Conservation (phyloP, 139 green algal species). For the Auxenochlorella protothecoides region DNA sequence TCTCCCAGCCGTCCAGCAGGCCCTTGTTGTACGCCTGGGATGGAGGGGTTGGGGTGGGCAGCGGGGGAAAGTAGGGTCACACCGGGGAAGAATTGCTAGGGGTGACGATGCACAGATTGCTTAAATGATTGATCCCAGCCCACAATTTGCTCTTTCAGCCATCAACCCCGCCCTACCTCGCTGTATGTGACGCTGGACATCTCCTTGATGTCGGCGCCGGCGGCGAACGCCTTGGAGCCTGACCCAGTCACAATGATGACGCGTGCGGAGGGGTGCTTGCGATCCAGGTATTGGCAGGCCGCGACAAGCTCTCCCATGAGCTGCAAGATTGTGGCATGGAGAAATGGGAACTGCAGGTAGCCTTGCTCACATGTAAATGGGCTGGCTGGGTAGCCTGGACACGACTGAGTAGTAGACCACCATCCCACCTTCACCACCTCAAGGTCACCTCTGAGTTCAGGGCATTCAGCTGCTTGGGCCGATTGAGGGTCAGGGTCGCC, state of each 20-base stretch:
- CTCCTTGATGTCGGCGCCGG: conserved; percentile 67
- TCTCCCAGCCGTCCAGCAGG: conserved; percentile 38
- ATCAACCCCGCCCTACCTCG: conserved; percentile 4
- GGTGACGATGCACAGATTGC: no score
- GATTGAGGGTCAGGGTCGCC: neutral
- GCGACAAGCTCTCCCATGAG: neutral
- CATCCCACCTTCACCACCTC: no score
- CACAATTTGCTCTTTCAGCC: neutral
- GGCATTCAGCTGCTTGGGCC: neutral
- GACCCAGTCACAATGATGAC: conserved; percentile 55
- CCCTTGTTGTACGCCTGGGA: conserved; percentile 24
- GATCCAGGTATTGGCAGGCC: neutral
- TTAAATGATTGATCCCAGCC: no score
- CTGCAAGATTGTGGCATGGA: neutral
- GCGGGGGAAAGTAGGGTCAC: no score
- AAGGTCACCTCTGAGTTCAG: neutral
- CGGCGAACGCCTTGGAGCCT: conserved; percentile 57
- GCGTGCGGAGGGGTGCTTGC: neutral
- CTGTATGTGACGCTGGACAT: conserved; percentile 37
- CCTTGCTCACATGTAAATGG: no score
- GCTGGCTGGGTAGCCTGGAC: no score
- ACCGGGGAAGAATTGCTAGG: no score
- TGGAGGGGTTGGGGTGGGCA: no score
- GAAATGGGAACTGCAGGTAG: no score
- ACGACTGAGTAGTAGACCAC: no score